Percentiles rank a stretch among this genome's conserved stretches.
Conservation (phyloP, 495 filamentous ascomycete species). For the Lepidopterella palustris region DNA sequence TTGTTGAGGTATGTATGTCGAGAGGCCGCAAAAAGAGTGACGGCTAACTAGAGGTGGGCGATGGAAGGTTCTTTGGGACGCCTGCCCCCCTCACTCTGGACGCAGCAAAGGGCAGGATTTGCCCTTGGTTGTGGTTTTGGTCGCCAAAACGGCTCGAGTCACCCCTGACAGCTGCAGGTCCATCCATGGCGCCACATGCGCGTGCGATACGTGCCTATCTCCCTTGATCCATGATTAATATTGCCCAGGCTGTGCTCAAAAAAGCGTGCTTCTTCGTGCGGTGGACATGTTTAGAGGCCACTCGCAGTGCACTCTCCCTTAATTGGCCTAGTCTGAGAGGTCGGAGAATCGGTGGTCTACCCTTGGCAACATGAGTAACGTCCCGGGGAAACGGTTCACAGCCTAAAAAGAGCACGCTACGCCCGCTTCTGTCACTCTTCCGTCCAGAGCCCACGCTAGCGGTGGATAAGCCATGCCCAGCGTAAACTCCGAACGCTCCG, state of each 20-base stretch:
- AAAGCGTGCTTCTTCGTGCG: too few species aligned
- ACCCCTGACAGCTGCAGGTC: neutral
- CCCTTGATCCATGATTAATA: neutral
- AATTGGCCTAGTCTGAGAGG: too few species aligned
- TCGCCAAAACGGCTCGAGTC: neutral
- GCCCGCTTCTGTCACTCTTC: neutral
- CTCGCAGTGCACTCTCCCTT: too few species aligned
- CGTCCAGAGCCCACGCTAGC: neutral
- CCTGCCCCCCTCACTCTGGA: neutral
- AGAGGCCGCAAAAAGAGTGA: neutral
- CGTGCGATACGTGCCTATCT: too few species aligned
- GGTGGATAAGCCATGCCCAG: too few species aligned
- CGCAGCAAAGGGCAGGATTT: neutral
- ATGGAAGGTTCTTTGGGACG: neutral
- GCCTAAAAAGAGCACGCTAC: neutral
- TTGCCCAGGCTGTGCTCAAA: too few species aligned
- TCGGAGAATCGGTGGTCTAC: neutral
- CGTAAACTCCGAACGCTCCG: too few species aligned
- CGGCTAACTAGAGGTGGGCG: neutral
- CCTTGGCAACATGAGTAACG: neutral
- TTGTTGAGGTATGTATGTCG: neutral
- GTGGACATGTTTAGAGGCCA: too few species aligned
- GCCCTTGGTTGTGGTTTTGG: too few species aligned
- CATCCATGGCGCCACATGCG: neutral
- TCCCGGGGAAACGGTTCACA: neutral